Percentiles rank a stretch among this genome's conserved stretches.
Conservation (phyloP, 495 filamentous ascomycete genomes). For the Platismatia glauca region DNA sequence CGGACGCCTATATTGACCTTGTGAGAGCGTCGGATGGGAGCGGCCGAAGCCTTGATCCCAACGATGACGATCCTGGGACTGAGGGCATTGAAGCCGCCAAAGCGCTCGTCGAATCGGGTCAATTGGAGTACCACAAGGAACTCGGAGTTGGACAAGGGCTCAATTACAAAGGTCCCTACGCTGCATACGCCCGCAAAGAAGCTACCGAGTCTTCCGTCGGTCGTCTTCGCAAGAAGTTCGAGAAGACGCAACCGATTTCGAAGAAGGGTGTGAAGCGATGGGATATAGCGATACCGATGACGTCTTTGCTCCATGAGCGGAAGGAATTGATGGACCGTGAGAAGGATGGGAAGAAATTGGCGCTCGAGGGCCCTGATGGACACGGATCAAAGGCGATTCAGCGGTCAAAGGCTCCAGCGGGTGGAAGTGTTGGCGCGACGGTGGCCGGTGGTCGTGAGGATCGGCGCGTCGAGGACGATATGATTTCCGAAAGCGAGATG, state of each 20-base stretch:
- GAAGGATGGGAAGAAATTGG: neutral
- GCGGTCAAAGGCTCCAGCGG: neutral
- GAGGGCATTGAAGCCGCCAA: constrained; percentile 28
- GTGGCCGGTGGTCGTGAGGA: neutral
- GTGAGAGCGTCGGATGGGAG: constrained; percentile 15
- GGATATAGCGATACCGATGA: constrained; percentile 3
- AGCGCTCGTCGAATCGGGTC: constrained; percentile 29
- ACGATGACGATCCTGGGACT: constrained; percentile 15
- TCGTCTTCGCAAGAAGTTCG: neutral
- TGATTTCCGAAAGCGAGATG: constrained; percentile 14
- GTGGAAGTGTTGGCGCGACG: neutral
- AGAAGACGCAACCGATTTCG: constrained; percentile 13
- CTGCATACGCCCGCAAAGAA: constrained; percentile 33
- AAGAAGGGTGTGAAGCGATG: constrained; percentile 12
- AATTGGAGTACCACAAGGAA: constrained; percentile 33
- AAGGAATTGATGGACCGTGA: neutral
- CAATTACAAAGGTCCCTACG: constrained; percentile 39
- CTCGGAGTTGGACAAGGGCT: constrained; percentile 41
- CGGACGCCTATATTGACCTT: constrained; percentile 7
- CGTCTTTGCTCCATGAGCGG: neutral
- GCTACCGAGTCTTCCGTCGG: constrained; percentile 13
- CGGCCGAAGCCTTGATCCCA: constrained; percentile 2
- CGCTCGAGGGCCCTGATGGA: neutral
- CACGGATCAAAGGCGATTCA: neutral
- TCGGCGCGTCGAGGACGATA: constrained; percentile 20